Conservation (phyloP, 176 grass and related monocot genomes). For the Musa itinerans region DNA sequence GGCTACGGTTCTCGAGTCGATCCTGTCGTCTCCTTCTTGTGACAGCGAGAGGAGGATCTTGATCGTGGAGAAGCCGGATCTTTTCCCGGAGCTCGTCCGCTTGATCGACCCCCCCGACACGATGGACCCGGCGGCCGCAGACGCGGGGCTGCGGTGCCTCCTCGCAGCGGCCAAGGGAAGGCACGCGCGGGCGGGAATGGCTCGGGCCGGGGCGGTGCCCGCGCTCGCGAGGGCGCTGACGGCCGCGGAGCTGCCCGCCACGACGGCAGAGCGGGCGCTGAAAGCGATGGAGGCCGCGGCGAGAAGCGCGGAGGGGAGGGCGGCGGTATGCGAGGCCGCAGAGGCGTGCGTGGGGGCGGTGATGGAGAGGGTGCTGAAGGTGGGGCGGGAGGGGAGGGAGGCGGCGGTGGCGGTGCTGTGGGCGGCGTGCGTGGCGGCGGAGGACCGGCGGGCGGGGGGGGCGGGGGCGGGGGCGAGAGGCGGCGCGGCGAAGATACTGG, state of each 20-base stretch:
- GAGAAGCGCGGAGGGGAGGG: conserved; percentile 54
- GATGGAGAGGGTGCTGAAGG: conserved; percentile 58
- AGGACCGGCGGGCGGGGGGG: conserved; percentile 49
- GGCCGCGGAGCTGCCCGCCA: conserved; percentile 37
- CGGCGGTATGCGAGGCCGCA: conserved; percentile 42
- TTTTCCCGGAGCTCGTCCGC: conserved; percentile 58
- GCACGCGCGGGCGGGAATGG: conserved; percentile 43
- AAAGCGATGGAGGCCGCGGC: conserved; percentile 43
- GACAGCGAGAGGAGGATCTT: conserved; percentile 36
- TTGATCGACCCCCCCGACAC: conserved; percentile 30
- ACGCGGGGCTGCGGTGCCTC: conserved; percentile 47
- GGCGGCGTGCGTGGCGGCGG: conserved; percentile 39
- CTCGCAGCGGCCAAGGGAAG: conserved; percentile 29
- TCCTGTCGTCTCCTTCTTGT: conserved; percentile 47
- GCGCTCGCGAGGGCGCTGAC: conserved; percentile 36
- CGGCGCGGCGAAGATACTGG: conserved; percentile 62
- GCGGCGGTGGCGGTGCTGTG: conserved; percentile 74
- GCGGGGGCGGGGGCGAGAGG: conserved; percentile 42
- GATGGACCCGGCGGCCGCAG: conserved; percentile 26
- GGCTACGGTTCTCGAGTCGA: conserved; percentile 32
- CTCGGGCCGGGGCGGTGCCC: conserved; percentile 41
- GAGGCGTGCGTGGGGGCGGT: conserved; percentile 44
- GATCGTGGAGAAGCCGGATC: conserved; percentile 43
- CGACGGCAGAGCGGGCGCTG: conserved; percentile 47
- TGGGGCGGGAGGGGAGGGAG: conserved; percentile 51